Percentiles rank a stretch among this genome's conserved stretches.
These are phyloP conservation scores for Aquilaria agallochum DNA, from an alignment of 441 rosid species.

Conservation along the genomic window DNA sequence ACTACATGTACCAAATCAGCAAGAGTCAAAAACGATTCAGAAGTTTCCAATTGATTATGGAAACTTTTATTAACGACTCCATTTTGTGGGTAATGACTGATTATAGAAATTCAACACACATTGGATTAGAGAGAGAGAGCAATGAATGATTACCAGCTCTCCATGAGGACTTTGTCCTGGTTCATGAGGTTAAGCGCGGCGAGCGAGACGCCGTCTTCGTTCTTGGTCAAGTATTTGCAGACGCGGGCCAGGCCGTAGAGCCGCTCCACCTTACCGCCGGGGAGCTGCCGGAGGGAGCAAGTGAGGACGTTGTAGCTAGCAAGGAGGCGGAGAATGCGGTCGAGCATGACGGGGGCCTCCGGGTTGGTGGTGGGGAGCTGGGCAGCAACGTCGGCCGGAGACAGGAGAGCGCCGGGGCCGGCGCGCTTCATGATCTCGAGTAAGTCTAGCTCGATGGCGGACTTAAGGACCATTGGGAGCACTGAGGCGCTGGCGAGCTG, in stretches of 20 bases:
- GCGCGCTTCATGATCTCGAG: conserved; percentile 63
- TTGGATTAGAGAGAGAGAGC: background rate
- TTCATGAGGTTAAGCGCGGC: conserved; percentile 62
- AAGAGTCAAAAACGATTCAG: too few relatives aligned
- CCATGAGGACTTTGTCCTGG: conserved; percentile 85
- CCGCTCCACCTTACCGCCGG: conserved; percentile 51
- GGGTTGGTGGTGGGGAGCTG: conserved; percentile 56
- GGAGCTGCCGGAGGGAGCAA: conserved; percentile 33
- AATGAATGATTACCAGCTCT: conserved; percentile 50
- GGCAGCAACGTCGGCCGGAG: conserved; percentile 52
- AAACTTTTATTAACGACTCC: too few relatives aligned
- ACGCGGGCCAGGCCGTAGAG: conserved; percentile 61
- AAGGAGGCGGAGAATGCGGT: conserved; percentile 61
- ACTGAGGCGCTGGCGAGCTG: conserved; percentile 62
- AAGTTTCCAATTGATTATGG: too few relatives aligned
- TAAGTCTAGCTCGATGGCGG: conserved; percentile 69
- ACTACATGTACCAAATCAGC: too few relatives aligned
- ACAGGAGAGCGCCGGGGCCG: conserved; percentile 41
- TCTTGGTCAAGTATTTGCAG: conserved; percentile 65
- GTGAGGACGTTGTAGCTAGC: conserved; percentile 55
- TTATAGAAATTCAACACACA: background rate
- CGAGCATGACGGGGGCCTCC: conserved; percentile 61
- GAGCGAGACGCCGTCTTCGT: conserved; percentile 68
- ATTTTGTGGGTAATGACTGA: background rate
- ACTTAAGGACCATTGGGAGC: conserved; percentile 70